Evolutionary conservation across 257 asterid genomes (phyloP).

Genomic region (Thymus quinquecostatus): DNA sequence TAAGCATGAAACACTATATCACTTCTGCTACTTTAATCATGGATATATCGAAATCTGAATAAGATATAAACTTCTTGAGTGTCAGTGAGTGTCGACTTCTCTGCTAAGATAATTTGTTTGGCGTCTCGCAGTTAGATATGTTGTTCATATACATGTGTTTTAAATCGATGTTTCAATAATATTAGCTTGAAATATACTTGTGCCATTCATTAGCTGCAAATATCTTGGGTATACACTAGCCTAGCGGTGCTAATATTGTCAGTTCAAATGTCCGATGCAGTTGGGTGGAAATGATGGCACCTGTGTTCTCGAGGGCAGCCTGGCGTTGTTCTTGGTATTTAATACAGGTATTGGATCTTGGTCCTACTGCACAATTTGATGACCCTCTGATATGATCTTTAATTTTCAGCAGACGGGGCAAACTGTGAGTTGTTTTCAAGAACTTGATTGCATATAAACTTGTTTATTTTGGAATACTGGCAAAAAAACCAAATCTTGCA

Average conservation of each 20-base stretch:
- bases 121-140: background rate
- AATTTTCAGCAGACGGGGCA: background rate
- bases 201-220: background rate
- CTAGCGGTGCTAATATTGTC: background rate
- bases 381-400: background rate
- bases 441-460: background rate
- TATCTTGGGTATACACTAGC: background rate
- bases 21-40: background rate
- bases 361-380: background rate
- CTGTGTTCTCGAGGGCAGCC: slow-evolving; percentile 86
- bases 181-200: background rate
- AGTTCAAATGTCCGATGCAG: slow-evolving; percentile 40
- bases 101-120: too few relatives aligned
- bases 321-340: slow-evolving; percentile 96
- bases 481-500: background rate
- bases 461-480: background rate
- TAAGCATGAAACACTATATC: slow-evolving; percentile 35
- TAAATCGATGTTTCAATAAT: background rate
- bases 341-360: slow-evolving; percentile 65
- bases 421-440: background rate
- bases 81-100: too few relatives aligned
- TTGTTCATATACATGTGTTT: background rate
- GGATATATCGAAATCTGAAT: background rate
- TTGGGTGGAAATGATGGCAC: slow-evolving; percentile 99
- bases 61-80: too few relatives aligned